These are phyloP conservation scores for Vigna mungo DNA, from an alignment of 306 rosid genomes.

Conservation along the genomic window DNA sequence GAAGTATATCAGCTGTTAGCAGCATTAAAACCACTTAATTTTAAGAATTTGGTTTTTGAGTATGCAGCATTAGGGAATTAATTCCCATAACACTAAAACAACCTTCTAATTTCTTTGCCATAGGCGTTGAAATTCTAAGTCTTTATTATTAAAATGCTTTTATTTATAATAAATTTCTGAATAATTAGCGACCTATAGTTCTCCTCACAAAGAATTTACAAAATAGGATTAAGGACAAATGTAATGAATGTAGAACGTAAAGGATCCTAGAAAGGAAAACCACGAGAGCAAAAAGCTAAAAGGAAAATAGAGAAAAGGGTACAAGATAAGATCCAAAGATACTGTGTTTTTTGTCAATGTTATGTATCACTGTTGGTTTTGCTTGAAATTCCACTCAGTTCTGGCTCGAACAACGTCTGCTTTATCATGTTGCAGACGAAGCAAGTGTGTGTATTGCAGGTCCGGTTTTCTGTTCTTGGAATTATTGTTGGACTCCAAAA, in stretches of 20 bases:
- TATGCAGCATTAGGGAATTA: not conserved
- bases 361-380: slow-evolving; percentile 2
- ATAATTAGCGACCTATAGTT: not conserved
- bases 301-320: slow-evolving; percentile 2
- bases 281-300: not conserved
- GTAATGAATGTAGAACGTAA: slow-evolving; percentile 9
- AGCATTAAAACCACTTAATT: slow-evolving; percentile 13
- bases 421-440: slow-evolving; percentile 71
- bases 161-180: not conserved
- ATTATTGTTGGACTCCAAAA: slow-evolving; percentile 46
- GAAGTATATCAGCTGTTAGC: not conserved
- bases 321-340: not conserved
- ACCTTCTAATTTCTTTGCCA: not conserved
- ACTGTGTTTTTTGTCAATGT: not conserved
- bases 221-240: slow-evolving; percentile 5
- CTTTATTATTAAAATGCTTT: not conserved
- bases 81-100: not conserved
- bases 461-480: slow-evolving; percentile 55
- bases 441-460: slow-evolving; percentile 74
- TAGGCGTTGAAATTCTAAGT: not conserved
- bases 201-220: slow-evolving; percentile 15
- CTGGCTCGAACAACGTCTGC: slow-evolving; percentile 82
- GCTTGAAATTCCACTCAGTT: slow-evolving; percentile 73
- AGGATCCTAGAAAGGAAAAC: slow-evolving; percentile 17
- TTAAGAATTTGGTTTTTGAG: not conserved